phyloP scores from a whole-genome alignment of 495 filamentous ascomycete species.

The Trichodelitschia bisporula region DNA sequence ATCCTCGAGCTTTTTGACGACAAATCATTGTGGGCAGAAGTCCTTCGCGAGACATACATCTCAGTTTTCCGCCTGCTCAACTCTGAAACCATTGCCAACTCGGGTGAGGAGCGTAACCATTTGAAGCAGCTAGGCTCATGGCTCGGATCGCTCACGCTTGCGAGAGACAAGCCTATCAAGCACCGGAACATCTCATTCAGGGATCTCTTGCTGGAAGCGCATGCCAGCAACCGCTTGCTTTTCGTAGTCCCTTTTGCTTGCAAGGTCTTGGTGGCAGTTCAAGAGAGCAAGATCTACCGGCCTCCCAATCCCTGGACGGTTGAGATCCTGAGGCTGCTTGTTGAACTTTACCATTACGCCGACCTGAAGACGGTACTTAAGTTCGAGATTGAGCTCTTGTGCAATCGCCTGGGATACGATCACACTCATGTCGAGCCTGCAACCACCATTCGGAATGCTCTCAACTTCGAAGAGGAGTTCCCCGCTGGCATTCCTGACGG shows the following conservation, averaged over 20 bases:
- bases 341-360: constrained; percentile 79
- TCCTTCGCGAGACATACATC: constrained; percentile 79
- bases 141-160: constrained; percentile 84
- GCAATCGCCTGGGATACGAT: constrained; percentile 70
- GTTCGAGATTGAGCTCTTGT: constrained; percentile 95
- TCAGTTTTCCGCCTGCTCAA: constrained; percentile 70
- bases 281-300: constrained; percentile 67
- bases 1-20: constrained; percentile 64
- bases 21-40: constrained; percentile 57
- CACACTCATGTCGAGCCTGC: constrained; percentile 71
- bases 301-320: constrained; percentile 94
- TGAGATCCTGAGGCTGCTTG: constrained; percentile 69
- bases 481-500: constrained; percentile 33
- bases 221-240: constrained; percentile 67
- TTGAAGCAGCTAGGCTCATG: constrained; percentile 80
- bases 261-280: constrained; percentile 69
- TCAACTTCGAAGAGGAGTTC: constrained; percentile 27
- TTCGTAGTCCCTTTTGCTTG: constrained; percentile 92
- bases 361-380: constrained; percentile 87
- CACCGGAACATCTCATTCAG: constrained; percentile 94
- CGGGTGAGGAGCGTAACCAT: constrained; percentile 55
- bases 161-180: constrained; percentile 85
- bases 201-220: constrained; percentile 76
- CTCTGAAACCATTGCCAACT: constrained; percentile 58
- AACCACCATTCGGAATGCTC: constrained; percentile 49